Evolutionary conservation across 169 alveolate species (phyloP).

Genomic region (Plasmodium relictum): DNA sequence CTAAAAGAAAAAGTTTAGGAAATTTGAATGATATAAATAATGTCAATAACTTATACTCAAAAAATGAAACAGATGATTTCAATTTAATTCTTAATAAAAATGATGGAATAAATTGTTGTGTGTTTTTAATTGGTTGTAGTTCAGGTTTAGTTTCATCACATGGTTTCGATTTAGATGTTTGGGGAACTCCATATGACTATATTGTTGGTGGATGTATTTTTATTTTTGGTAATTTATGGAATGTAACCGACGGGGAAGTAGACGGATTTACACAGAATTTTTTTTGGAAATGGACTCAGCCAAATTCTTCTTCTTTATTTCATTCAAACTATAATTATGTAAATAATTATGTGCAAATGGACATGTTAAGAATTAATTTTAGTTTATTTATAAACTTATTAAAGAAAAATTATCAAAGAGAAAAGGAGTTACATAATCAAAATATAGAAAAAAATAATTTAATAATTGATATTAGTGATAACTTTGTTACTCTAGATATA

Average conservation of each 20-base stretch:
- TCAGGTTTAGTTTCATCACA: slow-evolving; percentile 79
- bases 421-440: slow-evolving; percentile 6
- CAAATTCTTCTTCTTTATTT: slow-evolving; percentile 76
- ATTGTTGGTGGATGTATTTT: slow-evolving; percentile 81
- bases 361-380: slow-evolving; percentile 18
- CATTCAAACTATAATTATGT: slow-evolving; percentile 33
- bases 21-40: slow-evolving; percentile 7
- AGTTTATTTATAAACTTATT: slow-evolving; percentile 29
- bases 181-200: slow-evolving; percentile 79
- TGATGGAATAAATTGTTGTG: slow-evolving; percentile 77
- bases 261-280: slow-evolving; percentile 81
- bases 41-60: background rate
- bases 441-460: background rate
- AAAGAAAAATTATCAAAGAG: background rate
- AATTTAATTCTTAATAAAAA: background rate
- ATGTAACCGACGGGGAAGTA: slow-evolving; percentile 83
- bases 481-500: slow-evolving; percentile 42
- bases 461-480: slow-evolving; percentile 39
- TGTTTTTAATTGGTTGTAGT: slow-evolving; percentile 84
- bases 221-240: slow-evolving; percentile 83
- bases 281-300: slow-evolving; percentile 86
- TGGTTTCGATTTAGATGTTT: slow-evolving; percentile 74
- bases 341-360: slow-evolving; percentile 8
- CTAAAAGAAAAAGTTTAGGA: slow-evolving; percentile 58
- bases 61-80: background rate